Conservation (phyloP, 1,139 yeast genomes). For the Eremothecium cymbalariae region DNA sequence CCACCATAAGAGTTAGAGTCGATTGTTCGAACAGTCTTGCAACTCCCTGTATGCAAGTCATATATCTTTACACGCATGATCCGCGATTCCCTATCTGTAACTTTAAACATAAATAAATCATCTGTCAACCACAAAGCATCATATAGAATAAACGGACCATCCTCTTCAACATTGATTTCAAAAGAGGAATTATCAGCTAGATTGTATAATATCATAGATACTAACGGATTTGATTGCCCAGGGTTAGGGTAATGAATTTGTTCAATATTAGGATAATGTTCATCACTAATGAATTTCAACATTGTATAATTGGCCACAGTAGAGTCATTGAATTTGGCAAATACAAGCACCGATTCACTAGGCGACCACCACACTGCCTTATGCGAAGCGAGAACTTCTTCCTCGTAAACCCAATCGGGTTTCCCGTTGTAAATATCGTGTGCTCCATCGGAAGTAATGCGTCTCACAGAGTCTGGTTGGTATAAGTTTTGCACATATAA, state of each 20-base stretch:
- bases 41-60: conserved; percentile 34
- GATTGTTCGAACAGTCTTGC: conserved; percentile 38
- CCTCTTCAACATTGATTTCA: conserved; percentile 23
- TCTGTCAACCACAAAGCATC: conserved; percentile 64
- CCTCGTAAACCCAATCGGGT: conserved; percentile 97
- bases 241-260: conserved; percentile 82
- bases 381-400: conserved; percentile 66
- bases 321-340: conserved; percentile 62
- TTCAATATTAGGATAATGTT: conserved; percentile 49
- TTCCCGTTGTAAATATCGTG: conserved; percentile 67
- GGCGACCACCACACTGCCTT: conserved; percentile 85
- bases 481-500: conserved; percentile 45
- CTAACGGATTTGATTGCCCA: conserved; percentile 64
- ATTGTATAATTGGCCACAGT: conserved; percentile 56
- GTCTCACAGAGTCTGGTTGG: conserved; percentile 37
- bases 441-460: conserved; percentile 65
- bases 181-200: conserved; percentile 31
- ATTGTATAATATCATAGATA: conserved; percentile 43
- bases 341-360: conserved; percentile 57
- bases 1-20: conserved; percentile 46
- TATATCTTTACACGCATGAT: conserved; percentile 35
- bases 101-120: conserved; percentile 49
- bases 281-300: conserved; percentile 52
- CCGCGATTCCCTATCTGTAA: conserved; percentile 66
- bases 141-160: conserved; percentile 47